Percentiles rank a stretch among this genome's conserved stretches.
phyloP scores from a whole-genome alignment of 257 asterid genomes.

The Primulina eburnea region DNA sequence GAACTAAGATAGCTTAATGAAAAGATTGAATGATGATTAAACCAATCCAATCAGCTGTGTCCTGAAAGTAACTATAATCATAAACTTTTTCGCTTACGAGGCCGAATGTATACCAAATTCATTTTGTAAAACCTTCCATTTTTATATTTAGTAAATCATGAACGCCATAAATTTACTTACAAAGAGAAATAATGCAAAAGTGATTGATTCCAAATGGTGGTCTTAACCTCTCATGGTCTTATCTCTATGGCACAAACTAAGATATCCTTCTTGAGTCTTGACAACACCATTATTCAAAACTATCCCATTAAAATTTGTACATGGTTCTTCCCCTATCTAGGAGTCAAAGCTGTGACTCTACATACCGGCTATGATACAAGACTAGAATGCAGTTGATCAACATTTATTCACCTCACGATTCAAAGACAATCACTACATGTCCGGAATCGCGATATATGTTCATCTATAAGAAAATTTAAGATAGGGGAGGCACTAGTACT shows the following conservation, averaged over 20 bases:
- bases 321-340: neutral
- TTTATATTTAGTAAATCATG: neutral
- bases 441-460: neutral
- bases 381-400: neutral
- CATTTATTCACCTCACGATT: neutral
- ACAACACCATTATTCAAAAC: neutral
- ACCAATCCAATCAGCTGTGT: conserved; percentile 7
- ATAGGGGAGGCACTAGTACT: neutral
- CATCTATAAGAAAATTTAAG: neutral
- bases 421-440: conserved; percentile 1
- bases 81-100: neutral
- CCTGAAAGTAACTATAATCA: neutral
- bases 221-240: neutral
- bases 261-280: neutral
- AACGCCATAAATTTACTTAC: neutral
- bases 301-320: neutral
- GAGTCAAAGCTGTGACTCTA: conserved; percentile 1
- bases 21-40: conserved; percentile 12
- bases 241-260: neutral
- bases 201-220: neutral
- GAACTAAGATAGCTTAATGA: neutral
- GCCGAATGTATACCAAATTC: neutral
- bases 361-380: neutral
- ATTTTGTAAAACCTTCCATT: neutral
- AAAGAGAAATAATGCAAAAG: neutral